Conservation (phyloP, 148 eudicot species). For the Spergularia marina region DNA sequence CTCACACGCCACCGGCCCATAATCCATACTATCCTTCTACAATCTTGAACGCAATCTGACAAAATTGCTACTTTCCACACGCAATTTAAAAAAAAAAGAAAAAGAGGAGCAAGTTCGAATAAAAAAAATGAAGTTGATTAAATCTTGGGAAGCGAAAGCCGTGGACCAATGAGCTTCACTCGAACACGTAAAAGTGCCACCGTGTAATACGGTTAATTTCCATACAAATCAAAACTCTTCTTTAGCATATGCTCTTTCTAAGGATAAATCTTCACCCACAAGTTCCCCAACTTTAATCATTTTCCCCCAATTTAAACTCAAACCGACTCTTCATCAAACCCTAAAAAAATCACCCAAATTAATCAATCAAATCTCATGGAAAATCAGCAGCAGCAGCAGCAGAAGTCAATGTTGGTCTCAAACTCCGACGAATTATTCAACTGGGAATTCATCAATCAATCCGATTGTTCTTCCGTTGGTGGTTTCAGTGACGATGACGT, state of each 20-base stretch:
- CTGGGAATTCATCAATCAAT: slow-evolving; percentile 45
- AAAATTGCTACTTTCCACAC: too few species aligned
- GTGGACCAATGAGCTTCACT: slow-evolving; percentile 25
- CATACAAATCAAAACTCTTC: neutral
- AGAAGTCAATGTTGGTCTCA: neutral
- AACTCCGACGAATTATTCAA: slow-evolving; percentile 33
- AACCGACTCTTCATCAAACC: neutral
- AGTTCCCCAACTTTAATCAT: too few species aligned
- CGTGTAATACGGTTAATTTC: slow-evolving; percentile 5
- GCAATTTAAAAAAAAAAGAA: neutral
- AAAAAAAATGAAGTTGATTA: too few species aligned
- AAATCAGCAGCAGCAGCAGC: slow-evolving; percentile 8
- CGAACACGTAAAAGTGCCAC: slow-evolving; percentile 22
- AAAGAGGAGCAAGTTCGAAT: neutral
- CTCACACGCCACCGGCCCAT: too few species aligned
- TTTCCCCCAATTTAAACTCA: neutral
- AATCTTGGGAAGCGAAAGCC: neutral
- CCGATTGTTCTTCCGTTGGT: slow-evolving; percentile 27
- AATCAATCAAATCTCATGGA: slow-evolving; percentile 17
- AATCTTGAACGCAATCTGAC: too few species aligned
- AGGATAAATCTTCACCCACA: too few species aligned
- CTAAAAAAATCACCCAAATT: neutral
- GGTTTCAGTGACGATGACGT: slow-evolving; percentile 9
- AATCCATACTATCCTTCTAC: too few species aligned
- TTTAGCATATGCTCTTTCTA: too few species aligned